Base-by-base conservation (phyloP, 495 filamentous ascomycete species). In the Hypoxylon cercidicola region DNA sequence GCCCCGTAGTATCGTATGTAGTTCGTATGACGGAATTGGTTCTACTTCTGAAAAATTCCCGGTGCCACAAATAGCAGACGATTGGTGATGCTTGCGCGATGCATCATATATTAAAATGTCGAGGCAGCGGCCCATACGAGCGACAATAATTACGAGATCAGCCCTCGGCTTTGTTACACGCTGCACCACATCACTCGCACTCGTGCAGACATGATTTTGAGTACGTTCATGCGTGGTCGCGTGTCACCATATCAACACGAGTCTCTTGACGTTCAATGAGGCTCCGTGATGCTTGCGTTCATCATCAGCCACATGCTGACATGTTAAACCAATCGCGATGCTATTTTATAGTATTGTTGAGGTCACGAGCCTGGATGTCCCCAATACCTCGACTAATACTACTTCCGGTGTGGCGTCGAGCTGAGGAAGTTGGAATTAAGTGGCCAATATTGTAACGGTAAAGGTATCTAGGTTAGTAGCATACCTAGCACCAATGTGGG, bases 111-210 rank as follows among this genome's bases (percentile, higher is more conserved):
- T 63, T 44, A 55, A 62, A 63, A 68, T 49, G 45, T 60, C 34
- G 51, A 64, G 55, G 60, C 46, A 52, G 50, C 46, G 32, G 41
- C 50, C 60, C 60, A 64, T 63, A 68, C 55, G 60, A 60, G 51
- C 60, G 55, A 53, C 55, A 60, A 56, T 48, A 46, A 60, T 63
- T 68, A 63, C 60, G 65, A 68, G 65, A 49, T 60, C 35, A 55
- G 43, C 49, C 48, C 34, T 53, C 41, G 45, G 20, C 32, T 60
- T 68, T 55, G 60, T 62, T 59, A 63, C 65, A 68, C 60, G 65
- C 65, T 63, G 60, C 65, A 68, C 65, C 40, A 64, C 65, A 64
- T 60, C 25, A 60, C 45, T 64, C 60, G 48, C 60, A 46, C 55
- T 56, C 30, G 48, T 59, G 21, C 35, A 28, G 34, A 60, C 59